phyloP scores from a whole-genome alignment of 2,329 filamentous ascomycete genomes.

The Diaporthe longicolla region DNA sequence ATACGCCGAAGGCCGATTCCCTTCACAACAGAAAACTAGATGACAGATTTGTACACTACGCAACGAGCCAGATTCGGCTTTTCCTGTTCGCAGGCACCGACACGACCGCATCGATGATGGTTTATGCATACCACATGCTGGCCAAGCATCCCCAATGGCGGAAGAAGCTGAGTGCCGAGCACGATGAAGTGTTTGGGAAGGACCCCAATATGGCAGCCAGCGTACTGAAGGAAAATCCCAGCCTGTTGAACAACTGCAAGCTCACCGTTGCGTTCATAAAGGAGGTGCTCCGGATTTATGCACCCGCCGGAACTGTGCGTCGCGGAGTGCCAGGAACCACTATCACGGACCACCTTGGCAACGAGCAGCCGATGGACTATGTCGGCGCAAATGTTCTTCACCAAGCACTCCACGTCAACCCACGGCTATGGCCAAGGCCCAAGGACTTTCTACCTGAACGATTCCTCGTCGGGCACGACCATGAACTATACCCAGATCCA shows the following conservation, averaged over 20 bases:
- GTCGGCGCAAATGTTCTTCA: constrained; percentile 22
- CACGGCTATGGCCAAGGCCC: constrained; percentile 11
- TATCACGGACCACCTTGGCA: constrained; percentile 13
- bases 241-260: constrained; percentile 17
- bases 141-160: constrained; percentile 29
- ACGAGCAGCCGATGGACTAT: constrained; percentile 21
- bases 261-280: constrained; percentile 26
- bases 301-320: constrained; percentile 2
- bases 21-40: neutral
- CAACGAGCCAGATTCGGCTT: constrained; percentile 17
- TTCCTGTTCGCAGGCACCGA: constrained; percentile 28
- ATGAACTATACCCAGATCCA: constrained; percentile 17
- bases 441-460: constrained; percentile 12
- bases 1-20: neutral
- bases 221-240: neutral
- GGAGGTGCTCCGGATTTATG: constrained; percentile 15
- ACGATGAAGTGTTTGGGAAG: constrained; percentile 12
- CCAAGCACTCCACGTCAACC: constrained; percentile 7
- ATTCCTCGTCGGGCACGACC: neutral
- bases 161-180: neutral
- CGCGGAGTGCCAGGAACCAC: neutral
- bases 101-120: constrained; percentile 9
- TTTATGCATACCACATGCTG: constrained; percentile 26
- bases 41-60: constrained; percentile 17
- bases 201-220: neutral